Percentiles rank a stretch among this genome's conserved stretches.
Conservation (phyloP, 2,329 filamentous ascomycete species). For the Cladophialophora yegresii region DNA sequence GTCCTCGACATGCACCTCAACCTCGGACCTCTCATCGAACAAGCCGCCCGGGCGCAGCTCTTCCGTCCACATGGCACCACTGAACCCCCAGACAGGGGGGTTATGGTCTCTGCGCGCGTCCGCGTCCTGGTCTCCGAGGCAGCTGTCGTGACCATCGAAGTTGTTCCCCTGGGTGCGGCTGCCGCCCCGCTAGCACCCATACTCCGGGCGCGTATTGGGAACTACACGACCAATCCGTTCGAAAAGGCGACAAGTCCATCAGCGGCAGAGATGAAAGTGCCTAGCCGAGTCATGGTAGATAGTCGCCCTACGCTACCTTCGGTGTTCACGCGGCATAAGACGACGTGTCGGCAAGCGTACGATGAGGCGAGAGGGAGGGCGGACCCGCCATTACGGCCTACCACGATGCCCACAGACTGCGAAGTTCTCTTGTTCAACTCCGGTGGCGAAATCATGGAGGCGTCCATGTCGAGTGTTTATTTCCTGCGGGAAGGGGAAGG, state of each 20-base stretch:
- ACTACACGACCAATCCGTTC: conserved; percentile 3
- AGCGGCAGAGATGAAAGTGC: background rate
- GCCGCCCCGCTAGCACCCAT: background rate
- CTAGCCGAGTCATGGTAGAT: background rate
- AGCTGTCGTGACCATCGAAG: conserved; percentile 18
- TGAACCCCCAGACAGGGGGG: background rate
- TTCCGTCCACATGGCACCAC: background rate
- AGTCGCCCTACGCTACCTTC: background rate
- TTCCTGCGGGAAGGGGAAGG: conserved; percentile 59
- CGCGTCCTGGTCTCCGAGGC: conserved; percentile 12
- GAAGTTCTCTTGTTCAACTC: conserved; percentile 77
- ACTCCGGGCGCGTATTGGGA: conserved; percentile 1
- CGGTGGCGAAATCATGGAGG: conserved; percentile 74
- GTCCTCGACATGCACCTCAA: background rate
- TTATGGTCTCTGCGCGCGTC: background rate
- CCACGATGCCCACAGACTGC: conserved; percentile 45
- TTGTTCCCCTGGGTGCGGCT: conserved; percentile 20
- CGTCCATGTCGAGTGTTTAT: conserved; percentile 78
- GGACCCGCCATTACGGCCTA: conserved; percentile 48
- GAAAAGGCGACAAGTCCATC: too few relatives aligned
- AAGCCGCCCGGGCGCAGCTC: background rate
- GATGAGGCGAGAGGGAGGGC: conserved; percentile 65
- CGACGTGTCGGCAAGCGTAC: conserved; percentile 72
- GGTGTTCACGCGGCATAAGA: conserved; percentile 83
- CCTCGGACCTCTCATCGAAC: background rate